Base-by-base conservation (phyloP, 208 protist genomes). In the Crithidia bombi region DNA sequence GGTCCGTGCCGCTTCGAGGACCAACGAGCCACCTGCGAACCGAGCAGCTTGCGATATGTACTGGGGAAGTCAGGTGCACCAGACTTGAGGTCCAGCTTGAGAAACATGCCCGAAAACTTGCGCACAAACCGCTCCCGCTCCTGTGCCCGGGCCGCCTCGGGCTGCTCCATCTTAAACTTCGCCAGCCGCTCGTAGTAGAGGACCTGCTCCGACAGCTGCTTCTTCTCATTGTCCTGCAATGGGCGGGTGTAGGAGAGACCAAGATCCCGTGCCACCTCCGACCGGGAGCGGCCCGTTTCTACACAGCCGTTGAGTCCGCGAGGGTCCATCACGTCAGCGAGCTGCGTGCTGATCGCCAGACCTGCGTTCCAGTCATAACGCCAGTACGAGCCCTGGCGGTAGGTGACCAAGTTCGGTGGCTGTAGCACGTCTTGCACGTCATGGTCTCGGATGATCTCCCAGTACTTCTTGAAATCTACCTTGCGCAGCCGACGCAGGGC, bases 391-490 rank as follows among this genome's bases (percentile, higher is more conserved):
- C 92, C 92, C 63, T 92, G 87, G 12, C 92, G 86, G 63, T 94
- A 95, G 25, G 88, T 90, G 43, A 97, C 89, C 32, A 92, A 78
- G 72, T 92, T 95, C 12, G 86, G 78, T 2, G 92, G 92, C 75
- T 97, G 92, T 46, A 95, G 71, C 23, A 95, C 75, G 65, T 97
- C 92, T 73, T 94, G 90, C 35, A 97, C 86, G 65, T 97, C 92
- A 73, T 97, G 92, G 64, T 97, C 92, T 25, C 92, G 87, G 15
- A 97, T 88, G 33, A 97, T 93, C 78, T 97, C 90, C 92, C 92
- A 97, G 67, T 97, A 97, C 35, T 81, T 76, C 54, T 86, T 91
- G 70, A 97, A 97, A 62, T 97, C 92, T 11, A 90, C 74, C 77
- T 97, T 97, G 28, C 92, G 87, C 54, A 95, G 80, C 19, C 80